Conservation (phyloP, 371 early-diverging fungal species). For the Mucor piriformis region DNA sequence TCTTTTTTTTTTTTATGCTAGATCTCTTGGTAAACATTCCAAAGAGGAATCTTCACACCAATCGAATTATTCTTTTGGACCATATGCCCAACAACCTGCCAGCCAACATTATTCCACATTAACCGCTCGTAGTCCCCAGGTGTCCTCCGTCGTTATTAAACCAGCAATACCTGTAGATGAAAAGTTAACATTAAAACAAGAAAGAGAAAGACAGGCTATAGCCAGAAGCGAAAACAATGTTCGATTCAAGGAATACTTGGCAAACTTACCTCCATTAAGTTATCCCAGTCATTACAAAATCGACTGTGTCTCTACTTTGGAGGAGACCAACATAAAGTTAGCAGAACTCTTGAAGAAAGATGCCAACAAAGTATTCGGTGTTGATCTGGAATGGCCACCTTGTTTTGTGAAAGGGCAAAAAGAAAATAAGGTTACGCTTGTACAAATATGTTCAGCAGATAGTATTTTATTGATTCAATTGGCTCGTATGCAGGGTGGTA, state of each 20-base stretch:
- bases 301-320: constrained; percentile 9
- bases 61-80: too few species aligned
- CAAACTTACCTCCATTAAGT: constrained; percentile 9
- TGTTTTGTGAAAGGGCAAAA: constrained; percentile 33
- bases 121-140: neutral
- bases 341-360: constrained; percentile 3
- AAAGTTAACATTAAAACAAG: neutral
- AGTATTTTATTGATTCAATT: constrained; percentile 54
- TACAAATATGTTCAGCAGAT: constrained; percentile 56
- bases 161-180: neutral
- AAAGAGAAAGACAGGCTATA: neutral
- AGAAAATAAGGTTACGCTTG: constrained; percentile 47
- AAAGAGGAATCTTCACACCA: neutral
- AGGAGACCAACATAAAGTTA: constrained; percentile 17
- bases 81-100: neutral
- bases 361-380: constrained; percentile 38
- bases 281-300: constrained; percentile 31
- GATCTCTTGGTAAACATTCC: neutral
- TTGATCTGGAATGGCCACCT: constrained; percentile 66
- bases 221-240: neutral
- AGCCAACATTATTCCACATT: neutral
- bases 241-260: constrained; percentile 10
- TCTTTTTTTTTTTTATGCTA: neutral
- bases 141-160: neutral
- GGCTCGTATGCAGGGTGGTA: constrained; percentile 40